Percentiles rank a stretch among this genome's conserved stretches.
These are phyloP conservation scores for Monosporascus sp. DNA, from an alignment of 2,329 filamentous ascomycete species.

Conservation along the genomic window DNA sequence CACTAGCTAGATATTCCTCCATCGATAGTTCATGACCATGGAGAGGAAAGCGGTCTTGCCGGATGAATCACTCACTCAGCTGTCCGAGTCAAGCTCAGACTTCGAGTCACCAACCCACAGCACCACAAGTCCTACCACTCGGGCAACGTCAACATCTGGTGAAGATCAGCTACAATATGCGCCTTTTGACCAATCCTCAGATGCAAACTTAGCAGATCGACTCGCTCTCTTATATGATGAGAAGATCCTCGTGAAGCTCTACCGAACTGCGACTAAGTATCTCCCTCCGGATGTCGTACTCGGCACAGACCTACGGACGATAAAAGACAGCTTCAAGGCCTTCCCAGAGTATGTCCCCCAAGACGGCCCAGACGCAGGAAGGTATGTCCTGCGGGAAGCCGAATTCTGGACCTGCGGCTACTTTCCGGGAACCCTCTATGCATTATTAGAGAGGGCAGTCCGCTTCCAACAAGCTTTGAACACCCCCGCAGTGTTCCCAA, in stretches of 20 bases:
- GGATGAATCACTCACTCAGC: background rate
- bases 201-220: background rate
- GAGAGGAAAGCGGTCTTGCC: background rate
- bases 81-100: background rate
- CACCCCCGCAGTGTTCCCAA: conserved; percentile 4
- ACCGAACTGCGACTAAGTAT: conserved; percentile 4
- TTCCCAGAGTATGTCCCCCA: conserved; percentile 26
- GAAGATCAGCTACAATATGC: background rate
- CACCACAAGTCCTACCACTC: too few relatives aligned
- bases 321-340: background rate
- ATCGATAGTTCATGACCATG: background rate
- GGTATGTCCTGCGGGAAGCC: conserved; percentile 24
- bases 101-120: background rate
- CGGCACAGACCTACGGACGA: background rate
- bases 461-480: conserved; percentile 19
- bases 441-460: conserved; percentile 28
- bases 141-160: background rate
- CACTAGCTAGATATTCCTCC: too few relatives aligned
- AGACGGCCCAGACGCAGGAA: conserved; percentile 18
- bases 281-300: background rate
- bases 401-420: conserved; percentile 40
- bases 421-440: conserved; percentile 34
- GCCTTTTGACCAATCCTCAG: background rate
- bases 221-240: conserved; percentile 3
- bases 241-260: conserved; percentile 8